Base-by-base conservation (phyloP, 305 asterid species). In the Fraxinus latifolia region DNA sequence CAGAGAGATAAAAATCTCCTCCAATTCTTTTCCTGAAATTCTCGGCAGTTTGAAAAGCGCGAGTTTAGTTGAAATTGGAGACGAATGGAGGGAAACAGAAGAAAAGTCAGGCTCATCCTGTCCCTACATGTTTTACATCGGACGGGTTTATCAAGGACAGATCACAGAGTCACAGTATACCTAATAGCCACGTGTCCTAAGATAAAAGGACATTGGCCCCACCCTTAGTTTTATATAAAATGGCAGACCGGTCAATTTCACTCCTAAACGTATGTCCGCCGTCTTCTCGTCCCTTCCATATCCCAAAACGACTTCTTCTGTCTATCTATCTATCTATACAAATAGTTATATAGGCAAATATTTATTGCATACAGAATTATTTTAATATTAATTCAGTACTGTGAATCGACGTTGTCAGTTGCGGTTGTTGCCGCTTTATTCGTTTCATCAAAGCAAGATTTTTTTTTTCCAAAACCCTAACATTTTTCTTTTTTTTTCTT, bases 371-470 rank as follows among this genome's bases (percentile, higher is more conserved):
- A 44, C 47, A 74, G 4, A 11, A 68, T 68, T 67, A 29, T 5
- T 11, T 27, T 65, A 23, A 65, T 65, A 9, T 65, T 25, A 25
- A 81, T 42, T 79, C 78, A 76, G 47, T 84, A 77, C 90, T 90
- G 91, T 91, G 89, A 88, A 87, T 85, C 88, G 83, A 85, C 88
- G 86, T 82, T 88, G 88, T 84, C 93, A 87, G 92, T 91, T 91
- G 83, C 86, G 81, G 82, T 60, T 32, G 86, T 89, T 87, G 84
- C 88, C 90, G 91, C 89, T 82, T 82, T 83, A 71, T 84, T 62
- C 85, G 86, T 85, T 80, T 37, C 32, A 25, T 29, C 31, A 19
- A 74, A 53, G 4, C 71, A 74, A 84, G n/a, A 25, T 67, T 37
- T 1, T 70, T 75, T 9, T 36, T 80, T 17, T 74, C 79, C 84